Evolutionary conservation across 495 filamentous ascomycete species (phyloP).

Genomic region (Parachaetomium inaequale): DNA sequence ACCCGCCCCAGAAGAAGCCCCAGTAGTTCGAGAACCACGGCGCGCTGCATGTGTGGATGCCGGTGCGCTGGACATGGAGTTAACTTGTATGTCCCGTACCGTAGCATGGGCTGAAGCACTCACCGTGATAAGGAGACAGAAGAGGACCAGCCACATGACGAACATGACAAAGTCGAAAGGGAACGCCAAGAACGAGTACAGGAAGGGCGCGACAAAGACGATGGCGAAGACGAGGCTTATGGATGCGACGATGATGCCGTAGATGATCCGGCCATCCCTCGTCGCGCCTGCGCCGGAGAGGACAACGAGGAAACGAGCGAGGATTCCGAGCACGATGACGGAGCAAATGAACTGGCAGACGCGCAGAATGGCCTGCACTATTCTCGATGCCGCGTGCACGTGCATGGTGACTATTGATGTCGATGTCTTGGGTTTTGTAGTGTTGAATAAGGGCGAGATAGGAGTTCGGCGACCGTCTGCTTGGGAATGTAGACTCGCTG

Average conservation of each 20-base stretch:
- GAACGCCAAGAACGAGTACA: constrained; percentile 23
- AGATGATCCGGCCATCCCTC: constrained; percentile 23
- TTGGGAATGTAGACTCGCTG: too few species aligned
- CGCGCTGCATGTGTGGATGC: constrained; percentile 16
- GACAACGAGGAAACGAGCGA: constrained; percentile 19
- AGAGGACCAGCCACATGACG: constrained; percentile 28
- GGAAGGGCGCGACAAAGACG: constrained; percentile 26
- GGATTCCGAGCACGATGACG: constrained; percentile 25
- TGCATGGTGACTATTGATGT: constrained; percentile 15
- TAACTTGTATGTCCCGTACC: neutral
- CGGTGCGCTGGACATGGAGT: constrained; percentile 15
- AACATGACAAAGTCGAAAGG: constrained; percentile 27
- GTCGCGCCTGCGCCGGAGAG: constrained; percentile 7
- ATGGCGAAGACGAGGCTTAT: constrained; percentile 25
- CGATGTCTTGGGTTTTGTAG: too few species aligned
- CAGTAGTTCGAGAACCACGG: constrained; percentile 29
- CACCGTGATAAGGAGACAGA: constrained; percentile 25
- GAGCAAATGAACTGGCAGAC: constrained; percentile 24
- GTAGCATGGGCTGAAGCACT: neutral
- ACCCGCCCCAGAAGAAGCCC: constrained; percentile 29
- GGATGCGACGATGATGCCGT: constrained; percentile 18
- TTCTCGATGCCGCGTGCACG: constrained; percentile 10
- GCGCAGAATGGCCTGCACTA: constrained; percentile 18
- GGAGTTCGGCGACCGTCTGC: too few species aligned
- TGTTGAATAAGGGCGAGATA: too few species aligned